These are phyloP conservation scores for Endoconidiophora polonica DNA, from an alignment of 2,329 filamentous ascomycete species.

Conservation along the genomic window DNA sequence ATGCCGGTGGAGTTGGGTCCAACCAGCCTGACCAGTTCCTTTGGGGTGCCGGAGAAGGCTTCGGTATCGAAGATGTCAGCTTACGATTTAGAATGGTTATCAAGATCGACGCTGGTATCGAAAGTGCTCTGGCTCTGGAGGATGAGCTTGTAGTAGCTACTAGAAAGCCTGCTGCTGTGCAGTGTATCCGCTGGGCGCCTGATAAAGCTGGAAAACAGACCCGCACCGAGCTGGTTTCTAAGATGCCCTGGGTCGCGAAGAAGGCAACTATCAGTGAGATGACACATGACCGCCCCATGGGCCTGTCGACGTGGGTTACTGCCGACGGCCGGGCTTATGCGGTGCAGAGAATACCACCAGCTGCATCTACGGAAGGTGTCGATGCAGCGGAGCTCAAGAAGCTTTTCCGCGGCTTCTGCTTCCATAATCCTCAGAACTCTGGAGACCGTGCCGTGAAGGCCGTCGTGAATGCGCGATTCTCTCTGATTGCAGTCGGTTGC, in stretches of 20 bases:
- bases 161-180: constrained; percentile 77
- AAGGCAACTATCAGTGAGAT: constrained; percentile 65
- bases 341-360: constrained; percentile 51
- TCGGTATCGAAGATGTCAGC: constrained; percentile 69
- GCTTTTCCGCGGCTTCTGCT: constrained; percentile 80
- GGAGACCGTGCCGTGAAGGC: constrained; percentile 51
- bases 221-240: constrained; percentile 73
- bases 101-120: constrained; percentile 90
- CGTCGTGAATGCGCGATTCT: constrained; percentile 88
- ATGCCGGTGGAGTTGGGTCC: constrained; percentile 39
- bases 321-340: constrained; percentile 78
- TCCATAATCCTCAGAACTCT: constrained; percentile 53
- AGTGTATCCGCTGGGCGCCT: constrained; percentile 89
- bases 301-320: constrained; percentile 81
- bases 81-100: constrained; percentile 95
- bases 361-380: constrained; percentile 20
- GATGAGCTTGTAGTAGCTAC: constrained; percentile 89
- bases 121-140: constrained; percentile 71
- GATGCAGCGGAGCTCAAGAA: constrained; percentile 31
- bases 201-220: constrained; percentile 72
- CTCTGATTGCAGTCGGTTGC: constrained; percentile 76
- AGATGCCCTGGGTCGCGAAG: constrained; percentile 72
- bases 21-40: constrained; percentile 43
- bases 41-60: constrained; percentile 66
- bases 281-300: constrained; percentile 93